Percentiles rank a stretch among this genome's conserved stretches.
These are phyloP conservation scores for Macaranga tanarius DNA, from an alignment of 441 rosid species.

Conservation along the genomic window DNA sequence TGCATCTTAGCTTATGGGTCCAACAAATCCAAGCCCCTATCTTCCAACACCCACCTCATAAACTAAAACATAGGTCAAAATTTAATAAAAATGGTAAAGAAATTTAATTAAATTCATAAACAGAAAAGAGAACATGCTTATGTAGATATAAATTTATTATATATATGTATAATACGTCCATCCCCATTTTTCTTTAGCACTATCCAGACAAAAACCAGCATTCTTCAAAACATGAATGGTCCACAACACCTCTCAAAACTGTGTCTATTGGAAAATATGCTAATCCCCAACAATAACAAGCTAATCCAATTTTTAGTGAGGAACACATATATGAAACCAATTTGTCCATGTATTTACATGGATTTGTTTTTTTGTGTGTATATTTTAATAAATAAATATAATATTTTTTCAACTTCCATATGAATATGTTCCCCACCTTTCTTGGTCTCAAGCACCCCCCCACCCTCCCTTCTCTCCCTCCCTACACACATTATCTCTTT, in stretches of 20 bases:
- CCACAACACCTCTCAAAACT: conserved; percentile 48
- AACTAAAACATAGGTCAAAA: conserved; percentile 31
- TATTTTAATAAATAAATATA: neutral
- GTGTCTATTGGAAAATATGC: conserved; percentile 44
- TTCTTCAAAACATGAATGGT: conserved; percentile 51
- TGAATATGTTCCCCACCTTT: conserved; percentile 95
- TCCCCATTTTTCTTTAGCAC: conserved; percentile 48
- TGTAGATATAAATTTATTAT: conserved; percentile 2
- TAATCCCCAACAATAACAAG: conserved; percentile 27
- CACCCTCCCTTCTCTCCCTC: conserved; percentile 26
- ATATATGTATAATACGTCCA: neutral
- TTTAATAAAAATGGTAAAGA: conserved; percentile 1
- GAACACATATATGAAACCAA: conserved; percentile 52
- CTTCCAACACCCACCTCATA: conserved; percentile 27
- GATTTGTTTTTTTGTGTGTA: neutral
- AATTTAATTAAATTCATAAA: conserved; percentile 5
- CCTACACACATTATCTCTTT: conserved; percentile 31
- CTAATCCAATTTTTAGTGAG: conserved; percentile 31
- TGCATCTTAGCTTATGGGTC: conserved; percentile 35
- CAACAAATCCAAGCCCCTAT: conserved; percentile 24
- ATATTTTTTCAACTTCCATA: conserved; percentile 56
- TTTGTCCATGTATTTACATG: conserved; percentile 36
- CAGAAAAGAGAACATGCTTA: conserved; percentile 21
- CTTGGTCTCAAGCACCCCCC: conserved; percentile 44
- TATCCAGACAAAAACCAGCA: conserved; percentile 52